Evolutionary conservation across 2,329 filamentous ascomycete genomes (phyloP), one percentile per base, ranked within the genome.

Genomic region (Orbilia quercus): DNA sequence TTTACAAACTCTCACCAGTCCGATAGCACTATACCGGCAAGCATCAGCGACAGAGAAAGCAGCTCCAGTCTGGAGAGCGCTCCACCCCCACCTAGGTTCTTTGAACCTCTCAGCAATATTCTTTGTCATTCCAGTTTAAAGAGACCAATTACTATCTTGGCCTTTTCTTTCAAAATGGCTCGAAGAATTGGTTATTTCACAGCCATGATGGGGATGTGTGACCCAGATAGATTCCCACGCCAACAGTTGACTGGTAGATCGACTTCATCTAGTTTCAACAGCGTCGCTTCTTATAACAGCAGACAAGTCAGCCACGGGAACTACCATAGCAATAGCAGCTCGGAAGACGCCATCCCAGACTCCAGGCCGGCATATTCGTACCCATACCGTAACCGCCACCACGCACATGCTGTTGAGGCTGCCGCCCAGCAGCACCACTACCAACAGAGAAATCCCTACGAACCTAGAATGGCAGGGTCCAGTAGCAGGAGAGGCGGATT

Each of bases 121-220:
- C 48, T 62, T 66, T 73, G 23, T 66, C 28, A 18, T 47, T 11
- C 18, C 20, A 14, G 16, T 18, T n/a, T 51, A 16, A 25, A 45
- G 22, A 60, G 22, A 54, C 38, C 23, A 36, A 64, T 44, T 38
- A 34, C 11, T 25, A 23, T n/a, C 2, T 44, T 11, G 1, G 16
- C 36, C 23, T 50, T 40, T 31, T 36, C 22, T 18, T 50, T 65
- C 31, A 63, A 23, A 11, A 73, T 73, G 69, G 60, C 69, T 36
- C 60, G 60, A 62, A 50, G 60, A 50, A 60, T 62, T 36, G 38
- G 45, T 47, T 73, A 73, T 18, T 73, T 73, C 48, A 60, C 60
- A 11, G 42, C 60, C 14, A 47, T 73, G 14, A 73, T 73, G 60
- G 69, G 69, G 14, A 73, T 73, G 69, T 73, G 69, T 45, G 69